A percentile compares a stretch with the other conserved stretches of the same genome.
Evolutionary conservation across 139 green algal species (phyloP).

Genomic region (Chlamydomonas sp.): DNA sequence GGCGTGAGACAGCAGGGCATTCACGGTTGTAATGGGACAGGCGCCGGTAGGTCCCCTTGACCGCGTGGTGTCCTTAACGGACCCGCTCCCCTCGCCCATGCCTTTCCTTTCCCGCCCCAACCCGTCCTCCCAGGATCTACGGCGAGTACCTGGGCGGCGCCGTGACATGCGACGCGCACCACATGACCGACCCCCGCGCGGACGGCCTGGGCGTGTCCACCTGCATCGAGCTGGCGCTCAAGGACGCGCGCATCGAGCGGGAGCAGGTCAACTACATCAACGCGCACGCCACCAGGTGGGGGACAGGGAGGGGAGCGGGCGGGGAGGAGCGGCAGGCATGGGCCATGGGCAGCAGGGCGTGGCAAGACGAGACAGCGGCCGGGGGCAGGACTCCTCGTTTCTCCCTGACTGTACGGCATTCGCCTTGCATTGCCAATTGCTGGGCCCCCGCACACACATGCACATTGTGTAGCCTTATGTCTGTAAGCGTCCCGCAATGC

Average conservation of each 20-base stretch:
- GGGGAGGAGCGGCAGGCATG: neutral
- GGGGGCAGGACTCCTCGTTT: neutral
- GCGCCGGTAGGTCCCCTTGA: no score
- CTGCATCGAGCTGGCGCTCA: slow-evolving; percentile 95
- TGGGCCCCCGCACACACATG: no score
- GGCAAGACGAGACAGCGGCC: neutral
- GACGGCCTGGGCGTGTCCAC: slow-evolving; percentile 94
- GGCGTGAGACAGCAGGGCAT: no score
- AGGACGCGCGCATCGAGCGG: slow-evolving; percentile 73
- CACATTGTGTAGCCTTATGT: no score
- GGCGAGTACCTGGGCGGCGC: slow-evolving; percentile 96
- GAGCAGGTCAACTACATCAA: slow-evolving; percentile 99
- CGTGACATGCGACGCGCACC: slow-evolving; percentile 98
- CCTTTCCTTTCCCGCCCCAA: slow-evolving; percentile 60
- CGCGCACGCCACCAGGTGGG: slow-evolving; percentile 91
- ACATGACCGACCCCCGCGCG: slow-evolving; percentile 97
- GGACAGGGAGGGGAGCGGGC: neutral
- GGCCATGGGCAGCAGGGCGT: no score
- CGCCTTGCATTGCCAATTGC: no score
- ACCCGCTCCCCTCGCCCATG: neutral
- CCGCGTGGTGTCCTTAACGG: no score
- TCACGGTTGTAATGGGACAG: no score
- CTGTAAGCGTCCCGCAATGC: no score
- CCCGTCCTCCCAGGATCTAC: no score
- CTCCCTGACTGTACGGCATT: no score